These are phyloP conservation scores for Phyllosticta citrichinensis DNA, from an alignment of 2,329 filamentous ascomycete species.

Conservation along the genomic window DNA sequence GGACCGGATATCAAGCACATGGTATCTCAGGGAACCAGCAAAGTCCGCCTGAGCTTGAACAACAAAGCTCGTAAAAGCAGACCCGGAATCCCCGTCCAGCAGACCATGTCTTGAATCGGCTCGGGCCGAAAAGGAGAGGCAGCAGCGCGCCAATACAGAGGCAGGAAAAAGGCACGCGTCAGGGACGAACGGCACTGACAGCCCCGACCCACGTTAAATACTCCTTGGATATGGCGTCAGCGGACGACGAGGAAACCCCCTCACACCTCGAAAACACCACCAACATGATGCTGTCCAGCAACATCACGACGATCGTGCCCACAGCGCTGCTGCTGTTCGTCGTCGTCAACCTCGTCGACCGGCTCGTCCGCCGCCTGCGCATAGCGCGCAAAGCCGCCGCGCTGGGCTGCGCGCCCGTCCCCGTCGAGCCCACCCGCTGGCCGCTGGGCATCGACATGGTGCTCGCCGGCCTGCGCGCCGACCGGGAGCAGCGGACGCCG, in stretches of 20 bases:
- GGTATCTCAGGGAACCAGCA: not conserved
- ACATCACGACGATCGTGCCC: not conserved
- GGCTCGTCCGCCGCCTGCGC: not conserved
- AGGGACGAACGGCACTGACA: too few species aligned
- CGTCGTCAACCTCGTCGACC: not conserved
- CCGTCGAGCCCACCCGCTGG: not conserved
- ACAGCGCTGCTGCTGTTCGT: not conserved
- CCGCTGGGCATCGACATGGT: constrained; percentile 2
- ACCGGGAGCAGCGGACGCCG: constrained; percentile 1
- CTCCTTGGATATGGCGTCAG: too few species aligned
- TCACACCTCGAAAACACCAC: not conserved
- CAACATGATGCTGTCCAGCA: not conserved
- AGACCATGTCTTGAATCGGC: not conserved
- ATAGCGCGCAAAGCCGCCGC: not conserved
- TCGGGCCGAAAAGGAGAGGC: not conserved
- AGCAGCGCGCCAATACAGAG: not conserved
- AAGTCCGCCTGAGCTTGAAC: not conserved
- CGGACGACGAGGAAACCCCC: too few species aligned
- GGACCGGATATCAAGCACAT: not conserved
- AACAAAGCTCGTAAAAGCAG: not conserved
- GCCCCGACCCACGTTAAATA: not conserved
- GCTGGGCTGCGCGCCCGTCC: not conserved
- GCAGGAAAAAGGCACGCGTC: not conserved
- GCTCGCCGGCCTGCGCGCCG: not conserved
- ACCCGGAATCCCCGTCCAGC: not conserved